These are phyloP conservation scores for Hyaloscypha variabilis DNA, from an alignment of 495 filamentous ascomycete species.

Conservation along the genomic window DNA sequence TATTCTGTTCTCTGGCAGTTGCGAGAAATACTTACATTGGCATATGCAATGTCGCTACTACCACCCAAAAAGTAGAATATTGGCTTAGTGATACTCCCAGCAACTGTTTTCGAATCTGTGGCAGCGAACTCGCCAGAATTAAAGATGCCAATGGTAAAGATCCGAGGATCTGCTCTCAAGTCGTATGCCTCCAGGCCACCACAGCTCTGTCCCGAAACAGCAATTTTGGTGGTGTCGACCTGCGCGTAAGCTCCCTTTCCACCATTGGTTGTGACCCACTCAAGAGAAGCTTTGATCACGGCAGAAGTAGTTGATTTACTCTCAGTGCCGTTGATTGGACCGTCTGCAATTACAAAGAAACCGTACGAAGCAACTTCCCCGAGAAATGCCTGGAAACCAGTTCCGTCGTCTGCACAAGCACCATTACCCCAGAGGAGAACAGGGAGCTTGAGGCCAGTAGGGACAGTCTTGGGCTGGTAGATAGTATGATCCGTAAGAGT, in stretches of 20 bases:
- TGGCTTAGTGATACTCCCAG: conserved; percentile 2
- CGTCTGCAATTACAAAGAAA: not conserved
- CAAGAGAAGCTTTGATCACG: not conserved
- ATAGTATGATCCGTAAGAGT: no score
- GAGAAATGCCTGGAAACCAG: conserved; percentile 5
- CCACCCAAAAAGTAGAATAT: conserved; percentile 4
- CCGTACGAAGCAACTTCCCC: conserved; percentile 3
- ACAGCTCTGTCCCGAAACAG: conserved; percentile 1
- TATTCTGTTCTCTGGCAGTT: no score
- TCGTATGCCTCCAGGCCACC: conserved; percentile 6
- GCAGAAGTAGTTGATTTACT: conserved; percentile 6
- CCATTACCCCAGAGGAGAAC: not conserved
- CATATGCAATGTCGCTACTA: conserved; percentile 1
- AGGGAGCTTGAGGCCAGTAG: no score
- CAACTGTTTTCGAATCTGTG: not conserved
- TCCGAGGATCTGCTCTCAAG: conserved; percentile 3
- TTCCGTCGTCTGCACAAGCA: not conserved
- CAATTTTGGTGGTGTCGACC: conserved; percentile 6
- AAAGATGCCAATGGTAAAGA: conserved; percentile 5
- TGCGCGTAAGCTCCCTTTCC: not conserved
- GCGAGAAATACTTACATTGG: no score
- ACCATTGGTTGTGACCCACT: not conserved
- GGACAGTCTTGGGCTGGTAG: no score
- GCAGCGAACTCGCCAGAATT: conserved; percentile 1
- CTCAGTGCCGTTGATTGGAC: not conserved